Evolutionary conservation across 805 yeast species (phyloP), one percentile per base, ranked within the genome.

Genomic region (Wickerhamomyces strasburgensis): DNA sequence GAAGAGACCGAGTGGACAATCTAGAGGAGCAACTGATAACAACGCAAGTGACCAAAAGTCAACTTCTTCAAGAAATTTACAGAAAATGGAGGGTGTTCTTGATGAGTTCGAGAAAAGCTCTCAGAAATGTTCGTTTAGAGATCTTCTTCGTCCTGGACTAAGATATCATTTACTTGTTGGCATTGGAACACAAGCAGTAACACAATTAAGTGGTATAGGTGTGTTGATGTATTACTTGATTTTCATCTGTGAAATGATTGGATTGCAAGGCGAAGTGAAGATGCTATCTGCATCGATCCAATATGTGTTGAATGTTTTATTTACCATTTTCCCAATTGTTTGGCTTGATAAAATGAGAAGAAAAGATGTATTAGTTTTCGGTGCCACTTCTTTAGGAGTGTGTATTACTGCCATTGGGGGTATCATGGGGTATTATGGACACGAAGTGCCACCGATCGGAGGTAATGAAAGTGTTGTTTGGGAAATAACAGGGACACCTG

Each of bases 241-340:
- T 1, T 67, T 60, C 45, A 60, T 74, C 11, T 73, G 78, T 53
- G 70, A 65, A 23, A 64, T 66, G 60, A 60, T 73, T 45, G 78
- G 75, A 0, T 39, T 72, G 24, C 48, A 56, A 9, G 69, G 64
- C 0, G 52, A 61, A 3, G 35, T 42, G 5, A 62, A 59, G 37
- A 39, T 60, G 6, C 32, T 58, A 4, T 47, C 67, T 3, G 67
- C 68, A 1, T 61, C 70, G 0, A 45, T 63, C 18, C 71, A 66
- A 23, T 68, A 70, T 36, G 54, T 65, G 4, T 42, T 72, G 11
- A 59, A 67, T 38, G 64, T 64, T 0, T 6, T 64, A 0, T 67
- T 73, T 47, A 63, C 74, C 0, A 35, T 66, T 5, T 39, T 73
- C 18, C 79, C 80, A 2, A 54, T 72, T 1, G 23, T 64, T 6